Base-by-base conservation (phyloP, 345 rosid genomes). In the Eucalyptus brandiana region DNA sequence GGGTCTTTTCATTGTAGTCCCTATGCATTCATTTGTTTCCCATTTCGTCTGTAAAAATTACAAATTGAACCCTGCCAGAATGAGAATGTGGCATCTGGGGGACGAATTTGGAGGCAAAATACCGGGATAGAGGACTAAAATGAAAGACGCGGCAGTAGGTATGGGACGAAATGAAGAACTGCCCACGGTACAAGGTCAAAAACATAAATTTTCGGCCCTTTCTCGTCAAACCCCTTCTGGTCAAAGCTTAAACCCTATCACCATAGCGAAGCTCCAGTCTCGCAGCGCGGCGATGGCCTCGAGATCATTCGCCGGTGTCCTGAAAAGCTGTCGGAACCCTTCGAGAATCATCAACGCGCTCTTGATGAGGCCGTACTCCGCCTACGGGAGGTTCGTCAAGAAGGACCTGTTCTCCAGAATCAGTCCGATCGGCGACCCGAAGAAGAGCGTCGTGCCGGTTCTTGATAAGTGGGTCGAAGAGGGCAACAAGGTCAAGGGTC, bases 391-490 rank as follows among this genome's bases (percentile, higher is more conserved):
- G 88, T 87, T 21, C 88, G 88, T 24, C 67, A 54, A 87, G 49
- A 87, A 60, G 88, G 65, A 54, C 69, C 89, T 97, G 76, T 94
- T 94, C 91, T 94, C 96, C 42, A 96, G 90, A 90, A 94, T 97
- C 93, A 96, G 97, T 87, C 97, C 97, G 50, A 89, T 96, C 58
- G 98, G 98, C 56, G 88, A 93, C 91, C 96, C 95, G 14, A 89
- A 91, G 40, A 88, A 92, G 51, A 95, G 95, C 88, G 90, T 95
- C 32, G 92, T 89, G 47, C 95, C 97, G 48, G 95, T 92, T 92
- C 99, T 97, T 76, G 98, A 97, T 23, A 91, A 87, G 90, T 97
- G 99, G 98, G 91, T 95, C 53, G 92, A 91, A 89, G 62, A 90
- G 87, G 97, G 98, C 44, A 92, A 93, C 76, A 94, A 92, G 42